Evolutionary conservation across 257 asterid genomes (phyloP), one percentile per base, ranked within the genome.

Genomic region (Solanum sejunctum): DNA sequence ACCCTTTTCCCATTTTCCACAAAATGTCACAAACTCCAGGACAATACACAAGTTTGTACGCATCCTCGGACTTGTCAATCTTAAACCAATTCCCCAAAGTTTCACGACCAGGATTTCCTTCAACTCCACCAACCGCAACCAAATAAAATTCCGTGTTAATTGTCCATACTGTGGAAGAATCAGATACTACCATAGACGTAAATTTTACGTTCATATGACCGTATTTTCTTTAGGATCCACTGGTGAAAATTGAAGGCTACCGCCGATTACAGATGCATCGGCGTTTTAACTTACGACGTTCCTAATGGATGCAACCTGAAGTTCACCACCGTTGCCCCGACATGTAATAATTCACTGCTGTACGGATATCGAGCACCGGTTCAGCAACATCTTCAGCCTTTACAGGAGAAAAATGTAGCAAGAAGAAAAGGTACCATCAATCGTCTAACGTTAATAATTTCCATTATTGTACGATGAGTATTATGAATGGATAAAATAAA

Each of bases 31-130:
- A 85, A 36, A 85, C 87, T 3, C 69, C 82, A 36, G 87, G 87
- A 72, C 87, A 85, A 77, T 26, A 85, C n/a, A 66, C 81, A 85
- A 85, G 20, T 61, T 80, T 85, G 63, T 57, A 80, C 1, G 43
- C 43, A 80, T 81, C 51, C 21, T 61, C 72, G 58, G n/a, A 72
- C 81, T n/a, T 72, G 20, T 72, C 81, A 7, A 72, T 45, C 9
- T n/a, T 72, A 0, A 72, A 72, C 80, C 80, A 72, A 45, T 72
- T 72, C 6, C 39, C 36, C 10, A 72, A 12, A n/a, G 80, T 72
- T 45, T 45, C 57, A n/a, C 57, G 39, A 1, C 80, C 80, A n/a
- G 80, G 80, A 72, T 72, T 45, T 72, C 80, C 80, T 72, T 72
- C 80, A 11, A 72, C 80, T 72, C 80, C 80, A 0, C 57, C 80